A percentile compares a stretch with the other conserved stretches of the same genome.
Conservation (phyloP, 2,329 filamentous ascomycete species). For the Aspergillus ibericus region DNA sequence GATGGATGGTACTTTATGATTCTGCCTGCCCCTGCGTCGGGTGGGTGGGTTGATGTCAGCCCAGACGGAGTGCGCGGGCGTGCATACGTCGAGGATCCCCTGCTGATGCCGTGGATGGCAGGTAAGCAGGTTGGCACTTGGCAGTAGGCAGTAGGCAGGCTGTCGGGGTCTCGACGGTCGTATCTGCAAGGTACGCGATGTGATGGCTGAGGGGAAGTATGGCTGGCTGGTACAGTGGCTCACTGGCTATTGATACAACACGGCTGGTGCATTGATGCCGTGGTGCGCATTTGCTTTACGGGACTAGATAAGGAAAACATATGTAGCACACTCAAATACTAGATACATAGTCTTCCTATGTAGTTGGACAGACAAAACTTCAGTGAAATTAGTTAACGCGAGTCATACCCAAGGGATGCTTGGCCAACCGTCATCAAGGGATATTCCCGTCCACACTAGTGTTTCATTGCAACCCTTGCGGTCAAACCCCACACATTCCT, state of each 20-base stretch:
- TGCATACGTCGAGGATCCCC: neutral
- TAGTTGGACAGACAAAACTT: too few species aligned
- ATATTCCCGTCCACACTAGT: too few species aligned
- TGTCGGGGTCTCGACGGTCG: neutral
- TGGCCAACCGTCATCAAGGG: too few species aligned
- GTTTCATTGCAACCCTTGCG: neutral
- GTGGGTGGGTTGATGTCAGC: neutral
- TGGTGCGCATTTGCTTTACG: too few species aligned
- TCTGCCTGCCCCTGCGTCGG: neutral
- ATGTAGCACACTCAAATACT: too few species aligned
- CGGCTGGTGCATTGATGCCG: too few species aligned
- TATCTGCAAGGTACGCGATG: neutral
- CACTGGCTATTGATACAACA: too few species aligned
- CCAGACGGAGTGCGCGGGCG: neutral
- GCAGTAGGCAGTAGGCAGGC: neutral
- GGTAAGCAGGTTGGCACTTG: neutral
- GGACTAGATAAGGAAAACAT: too few species aligned
- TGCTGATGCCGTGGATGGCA: neutral
- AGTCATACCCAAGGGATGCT: too few species aligned
- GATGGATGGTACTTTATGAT: neutral
- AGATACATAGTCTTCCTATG: too few species aligned
- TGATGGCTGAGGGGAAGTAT: neutral
- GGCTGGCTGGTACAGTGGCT: neutral
- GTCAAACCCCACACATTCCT: conserved; percentile 2
- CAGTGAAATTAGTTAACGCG: too few species aligned